Conservation (phyloP, 768 basidiomycete genomes). For the Leccinum subtestaceum region DNA sequence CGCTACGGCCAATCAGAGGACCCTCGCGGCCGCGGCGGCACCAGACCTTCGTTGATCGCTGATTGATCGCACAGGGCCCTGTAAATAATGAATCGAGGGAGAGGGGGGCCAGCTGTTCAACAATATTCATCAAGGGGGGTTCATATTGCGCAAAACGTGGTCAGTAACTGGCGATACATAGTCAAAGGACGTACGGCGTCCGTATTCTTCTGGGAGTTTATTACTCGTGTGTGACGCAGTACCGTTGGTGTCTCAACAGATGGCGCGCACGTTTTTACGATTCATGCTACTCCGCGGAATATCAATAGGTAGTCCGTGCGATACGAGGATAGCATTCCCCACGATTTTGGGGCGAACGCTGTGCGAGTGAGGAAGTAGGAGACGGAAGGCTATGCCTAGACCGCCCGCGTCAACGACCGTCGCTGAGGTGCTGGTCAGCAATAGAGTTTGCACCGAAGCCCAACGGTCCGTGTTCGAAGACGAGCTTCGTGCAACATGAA, state of each 20-base stretch:
- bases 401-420: background rate
- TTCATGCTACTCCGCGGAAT: background rate
- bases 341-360: background rate
- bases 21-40: constrained; percentile 15
- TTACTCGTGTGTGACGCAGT: constrained; percentile 12
- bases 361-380: background rate
- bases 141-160: background rate
- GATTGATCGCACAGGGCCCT: constrained; percentile 10
- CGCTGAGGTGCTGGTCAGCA: constrained; percentile 11
- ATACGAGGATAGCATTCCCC: constrained; percentile 1
- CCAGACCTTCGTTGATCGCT: constrained; percentile 7
- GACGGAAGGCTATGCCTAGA: constrained; percentile 4
- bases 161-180: background rate
- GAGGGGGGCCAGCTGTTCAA: background rate
- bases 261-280: background rate
- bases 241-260: background rate
- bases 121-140: background rate
- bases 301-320: background rate
- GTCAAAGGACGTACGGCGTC: constrained; percentile 9
- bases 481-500: background rate
- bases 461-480: background rate
- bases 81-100: background rate
- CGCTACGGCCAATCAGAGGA: constrained; percentile 7
- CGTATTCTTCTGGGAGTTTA: background rate
- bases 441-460: constrained; percentile 13